Evolutionary conservation across 2,329 filamentous ascomycete genomes (phyloP).

Genomic region (Pochonia chlamydosporia): DNA sequence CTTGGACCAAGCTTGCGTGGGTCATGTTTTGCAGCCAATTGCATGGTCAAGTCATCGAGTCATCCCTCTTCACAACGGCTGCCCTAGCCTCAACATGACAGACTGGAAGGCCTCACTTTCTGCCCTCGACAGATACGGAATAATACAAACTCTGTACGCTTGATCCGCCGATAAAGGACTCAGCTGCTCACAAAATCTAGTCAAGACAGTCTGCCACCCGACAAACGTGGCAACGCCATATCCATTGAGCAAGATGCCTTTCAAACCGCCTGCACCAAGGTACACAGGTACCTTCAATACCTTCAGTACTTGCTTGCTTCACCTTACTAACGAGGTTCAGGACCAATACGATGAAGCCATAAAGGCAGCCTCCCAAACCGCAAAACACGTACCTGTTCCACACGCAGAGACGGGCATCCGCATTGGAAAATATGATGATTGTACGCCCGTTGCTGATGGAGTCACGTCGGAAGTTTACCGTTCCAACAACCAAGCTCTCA

Average conservation of each 20-base stretch:
- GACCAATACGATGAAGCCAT: conserved; percentile 48
- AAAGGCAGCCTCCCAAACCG: conserved; percentile 4
- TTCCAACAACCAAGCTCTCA: conserved; percentile 61
- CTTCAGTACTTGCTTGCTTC: neutral
- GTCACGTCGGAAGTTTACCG: conserved; percentile 81
- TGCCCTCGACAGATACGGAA: conserved; percentile 56
- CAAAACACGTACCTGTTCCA: neutral
- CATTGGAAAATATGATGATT: conserved; percentile 50
- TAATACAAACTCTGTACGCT: conserved; percentile 47
- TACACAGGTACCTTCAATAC: conserved; percentile 32
- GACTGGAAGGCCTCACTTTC: conserved; percentile 48
- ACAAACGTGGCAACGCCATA: conserved; percentile 45
- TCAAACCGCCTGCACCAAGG: conserved; percentile 49
- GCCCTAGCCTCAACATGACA: conserved; percentile 8
- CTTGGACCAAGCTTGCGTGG: too few relatives aligned
- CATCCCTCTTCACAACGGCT: neutral
- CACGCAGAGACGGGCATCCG: conserved; percentile 25
- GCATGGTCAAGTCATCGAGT: too few relatives aligned
- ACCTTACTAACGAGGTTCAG: conserved; percentile 30
- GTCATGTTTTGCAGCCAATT: too few relatives aligned
- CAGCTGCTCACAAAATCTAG: conserved; percentile 12
- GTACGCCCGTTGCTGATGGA: conserved; percentile 55
- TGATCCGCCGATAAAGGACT: neutral
- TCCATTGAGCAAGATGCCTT: conserved; percentile 61
- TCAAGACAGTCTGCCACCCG: conserved; percentile 22